Evolutionary conservation across 2,329 filamentous ascomycete species (phyloP), one percentile per base, ranked within the genome.

Genomic region (Elsinoe batatas): DNA sequence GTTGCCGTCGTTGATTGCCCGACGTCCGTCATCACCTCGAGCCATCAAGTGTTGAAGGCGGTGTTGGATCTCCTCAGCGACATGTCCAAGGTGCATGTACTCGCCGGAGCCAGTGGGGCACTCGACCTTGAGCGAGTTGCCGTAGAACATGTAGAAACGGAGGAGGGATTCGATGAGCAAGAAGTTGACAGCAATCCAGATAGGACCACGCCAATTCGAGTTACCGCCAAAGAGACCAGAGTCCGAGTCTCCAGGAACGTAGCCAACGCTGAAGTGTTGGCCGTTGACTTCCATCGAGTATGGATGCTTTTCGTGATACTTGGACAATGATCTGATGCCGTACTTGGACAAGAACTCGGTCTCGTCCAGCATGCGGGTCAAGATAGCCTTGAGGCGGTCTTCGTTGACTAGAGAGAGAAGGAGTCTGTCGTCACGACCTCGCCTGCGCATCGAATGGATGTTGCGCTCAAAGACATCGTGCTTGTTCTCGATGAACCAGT

Each of bases 161-260:
- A 95, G 87, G n/a, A 96, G 79, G 5, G 91, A 91, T 70, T 97
- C 91, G 38, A 97, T 86, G 12, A 97, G 79, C 54, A 97, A 74
- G 73, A 95, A 96, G 72, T 97, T 97, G 73, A 95, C 90, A 60
- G 89, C 93, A 49, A 96, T 79, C 91, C 91, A 97, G 63, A 95
- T 91, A 0, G 93, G 91, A 0, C 75, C 91, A 73, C 91, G 83
- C 91, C 91, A 97, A 72, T 97, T 97, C 70, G 90, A 95, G 79
- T 97, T 97, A 62, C 91, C 91, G 54, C 91, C 91, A 65, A 97
- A 97, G 4, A 97, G 79, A 3, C 89, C 88, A 65, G 88, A 95
- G 72, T 97, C 91, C 0, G 91, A 96, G 68, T 97, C 91, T n/a
- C 91, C 93, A 1, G 93, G 84, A 15, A 97, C 83, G 66, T 97